Evolutionary conservation across 2,329 filamentous ascomycete genomes (phyloP).

Genomic region (Beauveria caledonica): DNA sequence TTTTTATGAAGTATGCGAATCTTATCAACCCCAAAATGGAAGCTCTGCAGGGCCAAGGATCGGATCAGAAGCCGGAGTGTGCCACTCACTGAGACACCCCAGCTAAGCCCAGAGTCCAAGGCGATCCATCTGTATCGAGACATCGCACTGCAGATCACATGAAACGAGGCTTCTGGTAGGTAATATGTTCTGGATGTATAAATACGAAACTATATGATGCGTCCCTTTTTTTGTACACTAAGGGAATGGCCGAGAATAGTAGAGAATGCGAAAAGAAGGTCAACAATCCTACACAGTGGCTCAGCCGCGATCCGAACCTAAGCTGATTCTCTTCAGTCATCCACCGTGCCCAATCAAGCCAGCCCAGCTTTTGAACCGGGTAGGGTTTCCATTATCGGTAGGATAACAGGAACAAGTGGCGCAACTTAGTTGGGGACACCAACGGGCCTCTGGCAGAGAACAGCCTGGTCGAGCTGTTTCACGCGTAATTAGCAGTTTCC

Average conservation of each 20-base stretch:
- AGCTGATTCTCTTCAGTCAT: not conserved
- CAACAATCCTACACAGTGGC: not conserved
- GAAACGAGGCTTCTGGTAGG: no score
- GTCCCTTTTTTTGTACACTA: not conserved
- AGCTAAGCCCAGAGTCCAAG: not conserved
- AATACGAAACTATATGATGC: slow-evolving; percentile 10
- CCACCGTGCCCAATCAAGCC: not conserved
- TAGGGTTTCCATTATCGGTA: not conserved
- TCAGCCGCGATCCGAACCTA: not conserved
- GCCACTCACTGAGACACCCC: no score
- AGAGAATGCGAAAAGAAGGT: not conserved
- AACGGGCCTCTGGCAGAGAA: not conserved
- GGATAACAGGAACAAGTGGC: not conserved
- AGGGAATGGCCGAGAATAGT: no score
- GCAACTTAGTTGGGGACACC: not conserved
- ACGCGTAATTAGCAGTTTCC: not conserved
- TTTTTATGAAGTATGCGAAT: no score
- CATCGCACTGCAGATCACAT: not conserved
- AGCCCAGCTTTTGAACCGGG: not conserved
- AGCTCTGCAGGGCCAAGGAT: no score
- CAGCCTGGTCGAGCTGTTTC: not conserved
- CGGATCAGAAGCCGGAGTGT: no score
- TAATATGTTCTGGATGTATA: not conserved
- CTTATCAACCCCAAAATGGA: no score
- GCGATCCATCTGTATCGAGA: no score